Evolutionary conservation across 2,329 filamentous ascomycete genomes (phyloP).

Genomic region (Talaromyces sp.): DNA sequence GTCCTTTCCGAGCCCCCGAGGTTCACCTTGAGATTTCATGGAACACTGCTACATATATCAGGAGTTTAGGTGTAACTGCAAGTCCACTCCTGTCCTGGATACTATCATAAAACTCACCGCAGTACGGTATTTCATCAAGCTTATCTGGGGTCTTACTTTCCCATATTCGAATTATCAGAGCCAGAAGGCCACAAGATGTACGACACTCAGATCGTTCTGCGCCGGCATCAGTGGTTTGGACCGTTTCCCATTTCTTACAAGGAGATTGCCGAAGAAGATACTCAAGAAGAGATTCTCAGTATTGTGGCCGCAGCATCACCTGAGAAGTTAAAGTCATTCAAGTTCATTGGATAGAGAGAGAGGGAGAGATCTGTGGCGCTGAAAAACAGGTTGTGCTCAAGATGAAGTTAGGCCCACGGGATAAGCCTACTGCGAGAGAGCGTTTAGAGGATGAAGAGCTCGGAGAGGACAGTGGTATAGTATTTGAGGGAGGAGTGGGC

Average conservation of each 20-base stretch:
- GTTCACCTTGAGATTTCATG: background rate
- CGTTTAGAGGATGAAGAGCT: background rate
- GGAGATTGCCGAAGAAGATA: background rate
- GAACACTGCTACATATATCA: background rate
- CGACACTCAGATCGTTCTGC: background rate
- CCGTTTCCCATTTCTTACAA: background rate
- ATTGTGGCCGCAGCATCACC: background rate
- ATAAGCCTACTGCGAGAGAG: background rate
- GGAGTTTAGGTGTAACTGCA: background rate
- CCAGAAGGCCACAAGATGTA: background rate
- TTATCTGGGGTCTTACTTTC: background rate
- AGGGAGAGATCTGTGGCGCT: background rate
- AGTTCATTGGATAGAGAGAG: background rate
- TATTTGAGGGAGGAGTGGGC: background rate
- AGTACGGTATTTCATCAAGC: background rate
- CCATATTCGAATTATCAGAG: background rate
- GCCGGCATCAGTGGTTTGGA: background rate
- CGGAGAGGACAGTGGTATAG: background rate
- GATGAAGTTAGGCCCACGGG: background rate
- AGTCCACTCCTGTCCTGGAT: background rate
- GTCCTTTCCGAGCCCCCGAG: background rate
- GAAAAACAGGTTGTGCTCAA: background rate
- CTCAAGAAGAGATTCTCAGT: background rate
- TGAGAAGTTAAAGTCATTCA: background rate
- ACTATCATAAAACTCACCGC: background rate